Percentiles rank a stretch among this genome's conserved stretches.
Evolutionary conservation across 2,329 filamentous ascomycete species (phyloP).

Genomic region (Ceratocystis colombiana): DNA sequence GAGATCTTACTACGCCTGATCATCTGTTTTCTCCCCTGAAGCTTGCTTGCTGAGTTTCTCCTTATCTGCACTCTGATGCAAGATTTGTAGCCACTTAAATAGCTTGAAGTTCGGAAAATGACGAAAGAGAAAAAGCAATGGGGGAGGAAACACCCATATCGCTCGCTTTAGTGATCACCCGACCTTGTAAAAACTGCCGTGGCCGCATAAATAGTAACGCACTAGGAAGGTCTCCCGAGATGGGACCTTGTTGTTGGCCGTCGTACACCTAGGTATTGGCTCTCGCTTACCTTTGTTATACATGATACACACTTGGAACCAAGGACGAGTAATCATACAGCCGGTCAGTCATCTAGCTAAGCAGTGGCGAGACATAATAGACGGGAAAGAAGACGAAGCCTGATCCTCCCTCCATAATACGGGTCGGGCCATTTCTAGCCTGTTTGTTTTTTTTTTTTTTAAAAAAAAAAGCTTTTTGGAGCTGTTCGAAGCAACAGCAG

Average conservation of each 20-base stretch:
- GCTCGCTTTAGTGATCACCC: background rate
- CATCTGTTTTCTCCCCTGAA: no score
- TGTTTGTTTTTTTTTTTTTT: background rate
- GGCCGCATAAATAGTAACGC: background rate
- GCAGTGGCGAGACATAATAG: background rate
- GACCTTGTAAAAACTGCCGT: conserved; percentile 2
- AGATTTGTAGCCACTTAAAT: conserved; percentile 2
- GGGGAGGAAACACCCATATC: no score
- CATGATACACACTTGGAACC: conserved; percentile 3
- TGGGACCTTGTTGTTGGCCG: background rate
- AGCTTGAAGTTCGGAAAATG: background rate
- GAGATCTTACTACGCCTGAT: background rate
- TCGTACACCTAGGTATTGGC: conserved; percentile 6
- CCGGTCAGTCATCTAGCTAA: background rate
- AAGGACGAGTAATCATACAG: background rate
- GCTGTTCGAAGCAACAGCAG: no score
- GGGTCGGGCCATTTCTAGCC: background rate
- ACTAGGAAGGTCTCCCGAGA: conserved; percentile 1
- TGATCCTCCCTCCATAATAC: background rate
- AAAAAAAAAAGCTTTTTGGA: no score
- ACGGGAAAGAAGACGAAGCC: background rate
- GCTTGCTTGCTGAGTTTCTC: background rate
- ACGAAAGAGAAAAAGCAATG: no score
- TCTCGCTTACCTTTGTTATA: conserved; percentile 7
- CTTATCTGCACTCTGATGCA: background rate